Evolutionary conservation across 257 asterid species (phyloP), one percentile per base, ranked within the genome.

Genomic region (Solanum paucissectum): DNA sequence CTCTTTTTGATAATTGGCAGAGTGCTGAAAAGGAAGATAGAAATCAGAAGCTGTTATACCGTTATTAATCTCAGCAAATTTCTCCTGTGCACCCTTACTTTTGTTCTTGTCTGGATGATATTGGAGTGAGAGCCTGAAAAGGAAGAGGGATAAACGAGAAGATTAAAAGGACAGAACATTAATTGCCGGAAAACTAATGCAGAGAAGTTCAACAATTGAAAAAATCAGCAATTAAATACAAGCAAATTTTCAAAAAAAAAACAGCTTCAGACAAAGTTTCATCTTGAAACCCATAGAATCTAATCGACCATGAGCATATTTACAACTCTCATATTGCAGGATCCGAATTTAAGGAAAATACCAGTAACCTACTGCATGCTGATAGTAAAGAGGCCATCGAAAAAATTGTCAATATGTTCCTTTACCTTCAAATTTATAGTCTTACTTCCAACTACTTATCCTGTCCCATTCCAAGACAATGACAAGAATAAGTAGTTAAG

Each of bases 91-190:
- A 62, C 98, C 98, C 92, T 97, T 95, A 79, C 88, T 90, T 92
- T 97, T 97, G 94, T 97, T 97, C 90, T 97, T 97, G 90, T 97
- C 99, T 2, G 99, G 99, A 91, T 97, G 99, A 91, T 97, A 97
- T 89, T 95, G 90, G 83, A 97, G 98, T 23, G 99, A 97, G 73
- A 96, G 91, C 94, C 99, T 97, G 91, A 87, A 88, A 72, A 58
- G 34, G 46, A 82, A 68, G 40, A n/a, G n/a, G 37, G n/a, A 66
- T 52, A 83, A 36, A 75, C 32, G 68, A 72, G 32, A 64, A 64
- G n/a, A 72, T 29, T 38, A 81, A 46, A 14, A 46, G 33, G n/a
- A 36, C 12, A 60, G 33, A 85, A 66, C 23, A 25, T 40, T 38
- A 72, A 37, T 72, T 34, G 83, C 40, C 7, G 18, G 44, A 7